Evolutionary conservation across 176 grass and related monocot species (phyloP), one percentile per base, ranked within the genome.

Genomic region (Tillandsia fasciculata): DNA sequence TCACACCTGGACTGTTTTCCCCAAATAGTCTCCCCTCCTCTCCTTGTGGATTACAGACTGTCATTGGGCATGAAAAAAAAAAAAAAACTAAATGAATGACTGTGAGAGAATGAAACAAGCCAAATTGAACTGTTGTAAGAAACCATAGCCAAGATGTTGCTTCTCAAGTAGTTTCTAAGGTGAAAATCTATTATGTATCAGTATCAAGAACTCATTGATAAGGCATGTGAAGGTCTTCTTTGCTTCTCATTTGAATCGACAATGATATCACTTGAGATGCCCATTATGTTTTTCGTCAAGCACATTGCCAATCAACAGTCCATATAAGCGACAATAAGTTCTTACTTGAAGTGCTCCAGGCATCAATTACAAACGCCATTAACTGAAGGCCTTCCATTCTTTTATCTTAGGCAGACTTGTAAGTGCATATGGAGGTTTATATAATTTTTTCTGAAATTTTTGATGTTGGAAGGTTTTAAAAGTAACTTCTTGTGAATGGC

Each of bases 21-120:
- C 94, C 56, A 99, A 85, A 86, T 99, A 99, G 78, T 87, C 87
- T 12, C 94, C 94, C 84, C 66, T 90, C 76, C 94, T 90, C 83
- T 99, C 94, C 86, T 99, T 99, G 66, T 93, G 64, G 69, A 99
- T 90, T 53, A 93, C 94, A 75, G 77, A 86, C 94, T 99, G 59
- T 61, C 70, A 64, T 73, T 63, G 64, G 69, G 51, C 12, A 83
- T 64, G 76, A 65, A 10, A 54, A 81, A 74, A 20, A 20, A 20
- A 20, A 24, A 72, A 72, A 83, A 75, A 64, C 10, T 49, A 22
- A 2, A 61, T 52, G 49, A 77, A 63, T 66, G 80, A 68, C 23
- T 69, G 72, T 53, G 14, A 66, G 22, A 81, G 54, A 53, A 74
- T 75, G 59, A 72, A 68, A 64, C 29, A 20, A 33, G 68, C 52